phyloP scores from a whole-genome alignment of 2,329 filamentous ascomycete genomes.

The Biscogniauxia sp. region DNA sequence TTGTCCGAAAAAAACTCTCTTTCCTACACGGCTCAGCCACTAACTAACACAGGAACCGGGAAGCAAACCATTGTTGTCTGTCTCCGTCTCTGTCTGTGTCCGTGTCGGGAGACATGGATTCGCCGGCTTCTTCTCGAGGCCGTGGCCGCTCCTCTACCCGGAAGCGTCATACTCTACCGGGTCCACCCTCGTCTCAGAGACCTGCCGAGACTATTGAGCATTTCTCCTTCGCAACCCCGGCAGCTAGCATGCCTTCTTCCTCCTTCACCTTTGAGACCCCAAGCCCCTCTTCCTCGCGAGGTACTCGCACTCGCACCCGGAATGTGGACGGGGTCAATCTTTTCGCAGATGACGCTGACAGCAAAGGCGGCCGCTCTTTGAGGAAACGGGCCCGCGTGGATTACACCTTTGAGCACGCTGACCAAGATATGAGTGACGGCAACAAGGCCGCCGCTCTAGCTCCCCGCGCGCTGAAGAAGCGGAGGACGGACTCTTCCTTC shows the following conservation, averaged over 20 bases:
- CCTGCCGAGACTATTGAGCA: slow-evolving; percentile 18
- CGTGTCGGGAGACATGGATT: slow-evolving; percentile 25
- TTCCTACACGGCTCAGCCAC: slow-evolving; percentile 5
- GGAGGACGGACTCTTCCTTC: slow-evolving; percentile 26
- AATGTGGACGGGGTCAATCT: slow-evolving; percentile 36
- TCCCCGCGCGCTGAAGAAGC: slow-evolving; percentile 29
- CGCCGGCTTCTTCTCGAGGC: slow-evolving; percentile 26
- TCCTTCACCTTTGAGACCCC: slow-evolving; percentile 29
- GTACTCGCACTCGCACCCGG: slow-evolving; percentile 45
- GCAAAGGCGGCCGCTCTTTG: slow-evolving; percentile 58
- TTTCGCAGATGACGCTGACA: slow-evolving; percentile 46
- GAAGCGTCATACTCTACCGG: slow-evolving; percentile 27
- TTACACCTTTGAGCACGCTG: slow-evolving; percentile 54
- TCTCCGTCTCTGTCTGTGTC: no score
- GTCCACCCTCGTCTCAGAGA: slow-evolving; percentile 21
- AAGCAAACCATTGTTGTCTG: background rate
- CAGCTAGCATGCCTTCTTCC: slow-evolving; percentile 21
- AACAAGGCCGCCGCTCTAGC: slow-evolving; percentile 24
- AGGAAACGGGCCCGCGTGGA: slow-evolving; percentile 56
- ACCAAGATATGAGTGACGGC: slow-evolving; percentile 39
- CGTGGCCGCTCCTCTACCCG: slow-evolving; percentile 24
- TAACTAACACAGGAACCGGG: slow-evolving; percentile 10
- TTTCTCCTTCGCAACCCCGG: slow-evolving; percentile 19
- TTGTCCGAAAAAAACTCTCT: slow-evolving; percentile 28
- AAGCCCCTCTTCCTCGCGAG: slow-evolving; percentile 32